Conservation (phyloP, 2,329 filamentous ascomycete genomes). For the Arthrobotrys iridis region DNA sequence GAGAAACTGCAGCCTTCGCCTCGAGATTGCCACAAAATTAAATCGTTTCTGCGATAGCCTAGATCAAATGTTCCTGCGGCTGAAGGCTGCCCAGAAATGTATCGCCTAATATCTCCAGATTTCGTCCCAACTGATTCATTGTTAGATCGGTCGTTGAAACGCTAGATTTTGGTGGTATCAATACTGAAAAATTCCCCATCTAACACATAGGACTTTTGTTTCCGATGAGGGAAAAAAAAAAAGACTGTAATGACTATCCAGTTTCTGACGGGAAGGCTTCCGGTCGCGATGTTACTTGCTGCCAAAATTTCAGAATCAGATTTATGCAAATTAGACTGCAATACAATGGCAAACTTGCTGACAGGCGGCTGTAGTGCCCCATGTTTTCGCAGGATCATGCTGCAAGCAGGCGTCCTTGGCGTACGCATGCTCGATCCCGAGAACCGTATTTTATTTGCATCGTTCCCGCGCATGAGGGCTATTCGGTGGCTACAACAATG, state of each 20-base stretch:
- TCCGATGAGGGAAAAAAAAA: too few relatives aligned
- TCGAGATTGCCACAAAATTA: slow-evolving; percentile 2
- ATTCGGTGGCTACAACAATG: not conserved
- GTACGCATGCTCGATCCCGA: slow-evolving; percentile 15
- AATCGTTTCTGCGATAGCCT: not conserved
- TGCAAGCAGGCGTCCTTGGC: slow-evolving; percentile 9
- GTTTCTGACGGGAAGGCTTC: too few relatives aligned
- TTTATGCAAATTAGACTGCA: not conserved
- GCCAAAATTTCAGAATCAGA: not conserved
- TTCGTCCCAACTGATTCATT: not conserved
- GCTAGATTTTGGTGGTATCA: too few relatives aligned
- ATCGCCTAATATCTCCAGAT: slow-evolving; percentile 19
- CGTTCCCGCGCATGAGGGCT: not conserved
- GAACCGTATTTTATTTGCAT: not conserved
- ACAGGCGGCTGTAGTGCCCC: not conserved
- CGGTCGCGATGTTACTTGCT: not conserved
- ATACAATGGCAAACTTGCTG: not conserved
- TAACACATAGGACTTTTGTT: too few relatives aligned
- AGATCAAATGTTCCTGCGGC: slow-evolving; percentile 10
- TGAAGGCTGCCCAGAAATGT: not conserved
- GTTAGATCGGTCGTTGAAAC: too few relatives aligned
- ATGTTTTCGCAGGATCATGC: slow-evolving; percentile 18
- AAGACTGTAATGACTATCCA: too few relatives aligned
- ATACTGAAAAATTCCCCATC: too few relatives aligned
- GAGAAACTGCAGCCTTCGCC: not conserved